Evolutionary conservation across 306 rosid genomes (phyloP).

Genomic region (Oxytropis ochrocephala): DNA sequence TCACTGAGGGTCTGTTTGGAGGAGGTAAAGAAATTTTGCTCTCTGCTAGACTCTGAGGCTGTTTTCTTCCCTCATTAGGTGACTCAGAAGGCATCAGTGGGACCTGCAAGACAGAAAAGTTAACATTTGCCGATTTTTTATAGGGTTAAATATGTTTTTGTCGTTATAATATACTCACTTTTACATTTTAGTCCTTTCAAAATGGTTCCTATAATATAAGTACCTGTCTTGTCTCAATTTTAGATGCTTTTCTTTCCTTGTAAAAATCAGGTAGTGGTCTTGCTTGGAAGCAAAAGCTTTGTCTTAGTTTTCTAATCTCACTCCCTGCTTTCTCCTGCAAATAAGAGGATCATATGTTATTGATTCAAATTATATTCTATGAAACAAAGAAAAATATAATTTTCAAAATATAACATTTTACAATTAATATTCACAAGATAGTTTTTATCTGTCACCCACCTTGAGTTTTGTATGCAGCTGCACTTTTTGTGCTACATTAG

Average conservation of each 20-base stretch:
- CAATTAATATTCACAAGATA: background rate
- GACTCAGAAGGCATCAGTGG: constrained; percentile 29
- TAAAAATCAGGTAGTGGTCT: constrained; percentile 92
- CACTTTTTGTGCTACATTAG: constrained; percentile 53
- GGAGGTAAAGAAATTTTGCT: constrained; percentile 35
- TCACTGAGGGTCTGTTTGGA: constrained; percentile 32
- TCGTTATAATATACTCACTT: background rate
- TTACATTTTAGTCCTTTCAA: no score
- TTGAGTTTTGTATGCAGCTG: constrained; percentile 59
- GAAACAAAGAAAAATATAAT: background rate
- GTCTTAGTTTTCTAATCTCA: constrained; percentile 63
- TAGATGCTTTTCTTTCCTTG: constrained; percentile 52
- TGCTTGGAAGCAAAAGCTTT: constrained; percentile 89
- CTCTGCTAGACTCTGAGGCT: constrained; percentile 28
- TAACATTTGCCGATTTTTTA: background rate
- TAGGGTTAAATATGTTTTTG: background rate
- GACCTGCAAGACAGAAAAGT: constrained; percentile 32
- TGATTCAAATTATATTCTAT: background rate
- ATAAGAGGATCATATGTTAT: background rate
- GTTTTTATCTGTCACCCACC: constrained; percentile 36
- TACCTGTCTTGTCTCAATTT: constrained; percentile 43
- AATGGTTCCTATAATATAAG: background rate
- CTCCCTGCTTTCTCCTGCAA: constrained; percentile 73
- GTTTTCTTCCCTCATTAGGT: constrained; percentile 42
- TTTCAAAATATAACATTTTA: background rate